These are phyloP conservation scores for Thecaphora thlaspeos DNA, from an alignment of 1,284 basidiomycete species.

Conservation along the genomic window DNA sequence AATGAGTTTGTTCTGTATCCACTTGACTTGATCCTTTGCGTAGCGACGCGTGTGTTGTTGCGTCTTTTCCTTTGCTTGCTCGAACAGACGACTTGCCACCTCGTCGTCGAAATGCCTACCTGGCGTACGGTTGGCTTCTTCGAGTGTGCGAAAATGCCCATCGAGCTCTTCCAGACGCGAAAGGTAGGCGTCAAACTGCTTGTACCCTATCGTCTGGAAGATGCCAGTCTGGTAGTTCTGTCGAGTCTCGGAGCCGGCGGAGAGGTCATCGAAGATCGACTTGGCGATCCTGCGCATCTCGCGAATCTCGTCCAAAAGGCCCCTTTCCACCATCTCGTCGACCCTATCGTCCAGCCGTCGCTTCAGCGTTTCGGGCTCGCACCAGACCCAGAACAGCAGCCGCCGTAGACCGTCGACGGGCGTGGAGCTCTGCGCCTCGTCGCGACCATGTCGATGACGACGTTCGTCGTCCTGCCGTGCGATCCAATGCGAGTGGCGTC, in stretches of 20 bases:
- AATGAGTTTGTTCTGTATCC: conserved; percentile 87
- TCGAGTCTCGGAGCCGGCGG: conserved; percentile 27
- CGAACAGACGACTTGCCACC: conserved; percentile 59
- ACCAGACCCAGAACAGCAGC: conserved; percentile 88
- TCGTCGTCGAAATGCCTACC: conserved; percentile 4
- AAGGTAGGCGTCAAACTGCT: conserved; percentile 77
- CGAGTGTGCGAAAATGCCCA: conserved; percentile 5
- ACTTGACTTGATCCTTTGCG: conserved; percentile 84
- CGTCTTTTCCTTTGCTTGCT: conserved; percentile 71
- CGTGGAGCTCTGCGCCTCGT: conserved; percentile 19
- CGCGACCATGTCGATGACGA: conserved; percentile 61
- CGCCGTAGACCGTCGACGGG: conserved; percentile 60
- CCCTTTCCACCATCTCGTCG: conserved; percentile 85
- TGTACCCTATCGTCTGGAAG: conserved; percentile 93
- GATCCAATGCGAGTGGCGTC: conserved; percentile 70
- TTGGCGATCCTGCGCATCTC: conserved; percentile 60
- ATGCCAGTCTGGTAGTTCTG: conserved; percentile 72
- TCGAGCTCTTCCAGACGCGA: conserved; percentile 51
- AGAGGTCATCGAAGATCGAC: conserved; percentile 6
- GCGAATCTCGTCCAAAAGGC: conserved; percentile 78
- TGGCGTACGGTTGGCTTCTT: too few species aligned
- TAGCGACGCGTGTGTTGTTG: conserved; percentile 87
- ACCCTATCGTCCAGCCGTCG: conserved; percentile 75
- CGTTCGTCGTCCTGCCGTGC: conserved; percentile 62
- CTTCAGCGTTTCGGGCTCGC: conserved; percentile 68